Evolutionary conservation across 139 green algal species (phyloP), one percentile per base, ranked within the genome.

Genomic region (Protoeuglena noctilucae): DNA sequence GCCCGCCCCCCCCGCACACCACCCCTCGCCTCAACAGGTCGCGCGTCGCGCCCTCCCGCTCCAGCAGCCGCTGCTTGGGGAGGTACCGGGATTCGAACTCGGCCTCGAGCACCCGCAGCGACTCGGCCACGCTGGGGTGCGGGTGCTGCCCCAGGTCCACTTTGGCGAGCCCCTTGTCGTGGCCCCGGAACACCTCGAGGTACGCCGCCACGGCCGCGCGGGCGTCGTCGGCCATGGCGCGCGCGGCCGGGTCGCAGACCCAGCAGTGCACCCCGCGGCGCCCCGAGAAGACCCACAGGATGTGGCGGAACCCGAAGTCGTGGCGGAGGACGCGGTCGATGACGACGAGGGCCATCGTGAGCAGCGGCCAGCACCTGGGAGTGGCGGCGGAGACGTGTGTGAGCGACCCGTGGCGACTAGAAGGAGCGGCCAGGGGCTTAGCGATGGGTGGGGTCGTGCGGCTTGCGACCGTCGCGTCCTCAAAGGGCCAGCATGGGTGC

Each of bases 281-380:
- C 0, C 91, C 91, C 0, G 86, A 96, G 74, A 87, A 98, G 12
- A 98, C 91, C 79, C 86, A 98, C 46, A 98, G 71, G 21, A 97
- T 79, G 65, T 98, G 81, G 47, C 83, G 26, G 65, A 95, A 98
- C 18, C 91, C 91, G 72, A 98, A 97, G 62, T 98, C 91, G 29
- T 92, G 60, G 6, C 80, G 66, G 69, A 96, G 70, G 0, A 69
- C 73, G 4, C 24, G 28, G 58, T 95, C 87, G 28, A 96, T 71
- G 31, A 95, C 66, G 74, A 87, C 70, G 2, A 74, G 12, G 16
- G 87, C 89, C 0, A 83, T 65, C 3, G 83, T 79, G 82, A 98
- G 98, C 48, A 97, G 76, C 17, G 85, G 84, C 91, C 91, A 98
- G 81, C 89, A 97, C 27, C n/a, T n/a, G n/a, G n/a, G n/a, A n/a